Evolutionary conservation across 208 protist genomes (phyloP).

Genomic region (Trypanosoma vivax): DNA sequence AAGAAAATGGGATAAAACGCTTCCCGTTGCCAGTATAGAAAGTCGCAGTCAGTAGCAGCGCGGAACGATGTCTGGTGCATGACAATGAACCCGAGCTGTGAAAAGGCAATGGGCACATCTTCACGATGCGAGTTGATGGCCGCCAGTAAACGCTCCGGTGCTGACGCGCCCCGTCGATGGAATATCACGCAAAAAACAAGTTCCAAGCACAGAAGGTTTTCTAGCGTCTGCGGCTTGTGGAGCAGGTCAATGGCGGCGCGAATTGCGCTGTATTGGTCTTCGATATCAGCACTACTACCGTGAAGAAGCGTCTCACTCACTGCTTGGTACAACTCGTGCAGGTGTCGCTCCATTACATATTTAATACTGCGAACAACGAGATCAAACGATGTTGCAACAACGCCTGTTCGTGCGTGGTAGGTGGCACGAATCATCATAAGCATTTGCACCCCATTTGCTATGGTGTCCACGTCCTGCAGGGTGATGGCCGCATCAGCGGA

Average conservation of each 20-base stretch:
- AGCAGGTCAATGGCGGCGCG: constrained; percentile 62
- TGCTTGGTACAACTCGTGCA: constrained; percentile 39
- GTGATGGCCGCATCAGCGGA: constrained; percentile 44
- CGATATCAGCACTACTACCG: constrained; percentile 5
- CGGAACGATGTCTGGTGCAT: constrained; percentile 40
- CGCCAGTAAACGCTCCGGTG: not conserved
- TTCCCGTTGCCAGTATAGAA: constrained; percentile 89
- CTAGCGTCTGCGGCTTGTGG: constrained; percentile 37
- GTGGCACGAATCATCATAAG: constrained; percentile 83
- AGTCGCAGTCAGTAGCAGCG: constrained; percentile 66
- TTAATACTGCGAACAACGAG: constrained; percentile 66
- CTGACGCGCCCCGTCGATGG: constrained; percentile 24
- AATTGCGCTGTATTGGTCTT: constrained; percentile 60
- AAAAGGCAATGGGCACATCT: constrained; percentile 51
- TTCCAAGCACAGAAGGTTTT: constrained; percentile 51
- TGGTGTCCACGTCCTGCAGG: constrained; percentile 39
- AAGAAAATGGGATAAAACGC: constrained; percentile 82
- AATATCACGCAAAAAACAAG: constrained; percentile 56
- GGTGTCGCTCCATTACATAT: constrained; percentile 59
- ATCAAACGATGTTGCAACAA: constrained; percentile 69
- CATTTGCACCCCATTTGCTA: constrained; percentile 77
- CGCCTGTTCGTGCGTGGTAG: constrained; percentile 67
- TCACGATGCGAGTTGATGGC: constrained; percentile 46
- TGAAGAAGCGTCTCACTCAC: constrained; percentile 13
- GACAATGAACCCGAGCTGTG: constrained; percentile 60